Base-by-base conservation (phyloP, 2,329 filamentous ascomycete species). In the Emmonsiellopsis sp. region DNA sequence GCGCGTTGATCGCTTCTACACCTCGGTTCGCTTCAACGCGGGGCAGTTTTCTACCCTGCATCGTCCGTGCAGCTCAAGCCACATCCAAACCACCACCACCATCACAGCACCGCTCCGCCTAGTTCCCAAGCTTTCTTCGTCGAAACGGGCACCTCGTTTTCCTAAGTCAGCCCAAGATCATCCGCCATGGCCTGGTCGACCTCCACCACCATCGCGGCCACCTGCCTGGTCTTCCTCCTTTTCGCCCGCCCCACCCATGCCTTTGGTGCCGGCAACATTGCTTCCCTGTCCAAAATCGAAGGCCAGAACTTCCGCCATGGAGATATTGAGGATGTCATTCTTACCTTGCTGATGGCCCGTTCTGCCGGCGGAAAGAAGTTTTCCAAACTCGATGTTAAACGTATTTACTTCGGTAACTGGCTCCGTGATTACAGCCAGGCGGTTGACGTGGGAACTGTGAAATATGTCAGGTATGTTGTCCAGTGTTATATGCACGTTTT, bases 351-450 rank as follows among this genome's bases (percentile, higher is more conserved):
- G 46, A 81, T 86, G 67, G 81, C 83, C 43, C 77, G 79, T 56
- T 77, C 78, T 42, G 77, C 79, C 39, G 82, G 81, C 58, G 81
- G 81, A 61, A 90, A 91, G 76, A 94, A 91, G 65, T 95, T 95
- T 72, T 83, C 81, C 75, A 93, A 93, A 74, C 81, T 95, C 64
- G 86, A 85, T 65, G 87, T 95, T 57, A 87, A 91, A 58, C 83
- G 90, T 56, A 87, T 94, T 58, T 96, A 96, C 75, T 96, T 96
- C 74, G 91, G 91, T 59, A 96, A 95, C 75, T 95, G 91, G 91
- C 81, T 95, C 36, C 82, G 83, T 53, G 91, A 96, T 71, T 96
- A 96, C 72, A 93, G 87, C 51, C 91, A 96, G 71, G 91, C 90
- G 56, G 87, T 95, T 62, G 91, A 96, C 69, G 88, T 95, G 49